Conservation (phyloP, 495 filamentous ascomycete genomes). For the Parathielavia hyrcaniae region DNA sequence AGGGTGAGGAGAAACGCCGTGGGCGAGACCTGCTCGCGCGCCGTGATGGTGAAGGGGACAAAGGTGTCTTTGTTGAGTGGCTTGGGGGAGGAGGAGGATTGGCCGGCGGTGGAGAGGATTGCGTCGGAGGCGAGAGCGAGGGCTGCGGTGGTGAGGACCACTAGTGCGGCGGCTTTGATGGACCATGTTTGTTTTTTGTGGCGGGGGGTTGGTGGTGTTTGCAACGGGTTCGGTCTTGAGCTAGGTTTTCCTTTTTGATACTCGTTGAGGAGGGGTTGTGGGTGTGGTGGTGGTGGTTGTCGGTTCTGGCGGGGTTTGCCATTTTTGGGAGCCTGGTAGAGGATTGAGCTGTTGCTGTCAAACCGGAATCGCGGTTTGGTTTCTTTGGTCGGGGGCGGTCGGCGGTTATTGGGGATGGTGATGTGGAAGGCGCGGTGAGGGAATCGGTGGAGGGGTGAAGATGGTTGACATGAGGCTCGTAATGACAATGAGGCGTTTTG, state of each 20-base stretch:
- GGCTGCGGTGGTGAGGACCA: neutral
- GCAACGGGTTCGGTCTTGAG: too few relatives aligned
- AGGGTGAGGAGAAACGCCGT: slow-evolving; percentile 73
- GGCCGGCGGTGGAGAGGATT: neutral
- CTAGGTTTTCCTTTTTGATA: neutral
- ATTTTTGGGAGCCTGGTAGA: neutral
- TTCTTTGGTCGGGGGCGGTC: neutral
- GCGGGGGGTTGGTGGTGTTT: neutral
- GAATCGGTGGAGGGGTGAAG: neutral
- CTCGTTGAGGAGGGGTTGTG: neutral
- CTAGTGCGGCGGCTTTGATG: neutral
- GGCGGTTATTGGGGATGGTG: neutral
- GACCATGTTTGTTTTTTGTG: neutral
- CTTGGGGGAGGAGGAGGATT: neutral
- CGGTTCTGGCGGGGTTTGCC: neutral
- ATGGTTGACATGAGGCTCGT: neutral
- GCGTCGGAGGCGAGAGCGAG: neutral
- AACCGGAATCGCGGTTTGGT: neutral
- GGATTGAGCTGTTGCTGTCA: too few relatives aligned
- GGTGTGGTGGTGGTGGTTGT: neutral
- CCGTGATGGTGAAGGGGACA: slow-evolving; percentile 56
- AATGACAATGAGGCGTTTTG: neutral
- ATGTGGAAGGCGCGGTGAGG: neutral
- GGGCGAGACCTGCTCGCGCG: slow-evolving; percentile 62
- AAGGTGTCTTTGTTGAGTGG: slow-evolving; percentile 49